phyloP scores from a whole-genome alignment of 352 stramenopile species.

The Phytophthora pinifolia region DNA sequence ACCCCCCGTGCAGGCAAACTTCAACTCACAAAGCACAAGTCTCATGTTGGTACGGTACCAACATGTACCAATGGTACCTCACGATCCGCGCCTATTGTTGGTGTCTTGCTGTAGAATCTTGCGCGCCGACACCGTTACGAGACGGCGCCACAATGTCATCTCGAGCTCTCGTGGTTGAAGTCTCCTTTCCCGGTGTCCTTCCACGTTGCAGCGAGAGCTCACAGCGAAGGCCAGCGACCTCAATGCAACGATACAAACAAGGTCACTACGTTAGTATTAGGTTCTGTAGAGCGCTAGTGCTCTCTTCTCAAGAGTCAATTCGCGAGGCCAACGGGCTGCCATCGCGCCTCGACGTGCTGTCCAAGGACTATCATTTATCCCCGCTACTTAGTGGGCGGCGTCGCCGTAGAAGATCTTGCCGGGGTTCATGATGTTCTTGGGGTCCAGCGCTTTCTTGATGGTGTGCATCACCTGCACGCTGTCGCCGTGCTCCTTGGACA shows the following conservation, averaged over 20 bases:
- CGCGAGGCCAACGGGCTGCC: background rate
- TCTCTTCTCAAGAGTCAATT: constrained; percentile 10
- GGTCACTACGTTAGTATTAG: constrained; percentile 22
- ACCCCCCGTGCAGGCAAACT: background rate
- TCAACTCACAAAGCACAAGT: constrained; percentile 7
- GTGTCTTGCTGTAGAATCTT: too few species aligned
- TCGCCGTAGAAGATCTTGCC: constrained; percentile 93
- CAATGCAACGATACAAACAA: background rate
- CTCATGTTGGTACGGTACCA: background rate
- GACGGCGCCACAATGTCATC: constrained; percentile 17
- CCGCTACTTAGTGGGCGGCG: constrained; percentile 25
- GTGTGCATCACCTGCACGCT: constrained; percentile 92
- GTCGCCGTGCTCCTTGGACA: constrained; percentile 90
- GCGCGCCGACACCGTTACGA: background rate
- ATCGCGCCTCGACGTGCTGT: background rate
- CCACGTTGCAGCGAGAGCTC: background rate
- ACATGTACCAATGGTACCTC: too few species aligned
- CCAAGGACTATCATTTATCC: constrained; percentile 6
- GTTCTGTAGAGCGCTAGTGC: constrained; percentile 14
- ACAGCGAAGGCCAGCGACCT: too few species aligned
- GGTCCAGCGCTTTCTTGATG: constrained; percentile 96
- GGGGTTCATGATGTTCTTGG: constrained; percentile 96
- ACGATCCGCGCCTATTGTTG: background rate
- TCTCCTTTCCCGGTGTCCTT: constrained; percentile 12
- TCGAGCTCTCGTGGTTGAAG: constrained; percentile 17